Evolutionary conservation across 345 rosid species (phyloP), one percentile per base, ranked within the genome.

Genomic region (Turritis glabra): DNA sequence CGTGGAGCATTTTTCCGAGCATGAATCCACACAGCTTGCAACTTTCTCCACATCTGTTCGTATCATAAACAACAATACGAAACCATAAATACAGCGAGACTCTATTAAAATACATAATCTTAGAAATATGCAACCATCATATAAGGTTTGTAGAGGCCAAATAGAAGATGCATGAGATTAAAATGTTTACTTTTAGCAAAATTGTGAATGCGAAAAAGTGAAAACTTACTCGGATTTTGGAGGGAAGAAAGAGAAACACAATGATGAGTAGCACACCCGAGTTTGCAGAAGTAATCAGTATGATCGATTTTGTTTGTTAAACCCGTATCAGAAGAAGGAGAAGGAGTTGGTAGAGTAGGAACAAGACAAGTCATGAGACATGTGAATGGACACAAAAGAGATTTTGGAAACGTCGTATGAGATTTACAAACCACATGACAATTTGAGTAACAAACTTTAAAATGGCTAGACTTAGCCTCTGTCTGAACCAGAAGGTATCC

Each of bases 1-100:
- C 4, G 40, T 23, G 18, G 52, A 50, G 22, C 76, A 72, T 54
- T 62, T 51, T 3, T 22, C 37, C 33, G 64, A 73, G 54, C 77
- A 64, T 29, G 37, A 53, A 41, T 54, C 77, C 47, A 64, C 77
- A 64, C 77, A 73, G 18, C 12, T 11, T 19, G 55, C 46, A 26
- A 73, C 55, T 56, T 73, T 73, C 21, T 61, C 55, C 30, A 30
- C 63, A 64, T 73, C 77, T 73, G 71, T 15, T 6, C 64, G 9
- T 32, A 15, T 6, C 64, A 54, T 26, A 60, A 19, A 37, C 19
- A 62, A 62, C 15, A 58, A 2, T n/a, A n/a, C 33, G 35, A 37
- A 48, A 46, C 37, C 47, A 30, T 23, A 43, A 30, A 19, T 43
- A 69, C 30, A 14, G 4, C 11, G 38, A 8, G 0, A 41, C 5